Base-by-base conservation (phyloP, 371 early-diverging fungal species). In the Mortierella sp. region DNA sequence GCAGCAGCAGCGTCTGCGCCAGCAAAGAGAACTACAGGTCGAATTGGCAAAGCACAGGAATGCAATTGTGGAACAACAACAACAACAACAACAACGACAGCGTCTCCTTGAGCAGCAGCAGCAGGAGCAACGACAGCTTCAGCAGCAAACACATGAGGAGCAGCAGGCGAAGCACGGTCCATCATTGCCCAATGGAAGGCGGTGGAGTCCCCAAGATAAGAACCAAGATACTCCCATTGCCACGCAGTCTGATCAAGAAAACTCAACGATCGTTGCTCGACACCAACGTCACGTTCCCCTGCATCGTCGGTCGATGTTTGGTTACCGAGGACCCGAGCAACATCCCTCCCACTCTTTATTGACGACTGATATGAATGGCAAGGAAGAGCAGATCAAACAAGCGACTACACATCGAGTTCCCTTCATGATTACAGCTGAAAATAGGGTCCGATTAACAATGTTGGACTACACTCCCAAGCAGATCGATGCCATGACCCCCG, bases 401-500 rank as follows among this genome's bases (percentile, higher is more conserved):
- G 1, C 30, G 9, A 5, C 34, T 1, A 26, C 54, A 9, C 26
- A 10, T 1, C n/a, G 49, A 21, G 34, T 50, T 24, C 49, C 49
- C 0, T 54, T 51, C 52, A 63, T 54, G 64, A 59, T 73, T 31
- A 10, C 64, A 0, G 69, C 69, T 2, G 69, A 69, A 54, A 58
- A 50, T 19, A 43, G 76, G 18, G 76, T 74, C 14, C 57, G 49
- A 18, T 30, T 74, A 41, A 58, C 76, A 10, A 53, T 74, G 61
- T 24, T 74, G 62, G 70, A 74, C 27, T 74, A 69, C 30, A 64
- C 70, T 14, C 58, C 65, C 10, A 64, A 51, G 38, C 65, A 69
- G 24, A 86, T 86, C 23, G 86, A 88, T 63, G 83, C 79, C 38
- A 69, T 88, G 52, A 84, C 88, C 3, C 82, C 81, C 0, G 82